Conservation (phyloP, 208 protist species). For the Trichomonas tenax region DNA sequence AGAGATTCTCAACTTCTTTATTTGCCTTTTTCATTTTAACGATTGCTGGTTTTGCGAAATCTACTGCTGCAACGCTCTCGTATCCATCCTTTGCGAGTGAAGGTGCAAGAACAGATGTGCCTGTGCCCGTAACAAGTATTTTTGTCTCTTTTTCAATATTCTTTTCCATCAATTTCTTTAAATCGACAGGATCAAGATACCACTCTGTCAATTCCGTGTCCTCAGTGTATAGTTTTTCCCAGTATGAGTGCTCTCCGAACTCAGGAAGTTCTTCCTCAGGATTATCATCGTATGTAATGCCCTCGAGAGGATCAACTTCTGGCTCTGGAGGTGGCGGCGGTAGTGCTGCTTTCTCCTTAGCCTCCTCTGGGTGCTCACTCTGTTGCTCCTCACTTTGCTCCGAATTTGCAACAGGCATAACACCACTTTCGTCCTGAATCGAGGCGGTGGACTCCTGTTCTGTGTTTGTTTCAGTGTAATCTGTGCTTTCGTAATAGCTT, state of each 20-base stretch:
- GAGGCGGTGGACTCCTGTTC: not conserved
- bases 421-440: not conserved
- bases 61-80: not conserved
- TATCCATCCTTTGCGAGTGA: not conserved
- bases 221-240: not conserved
- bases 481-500: not conserved
- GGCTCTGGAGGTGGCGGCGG: not conserved
- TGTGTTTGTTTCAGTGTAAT: not conserved
- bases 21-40: not conserved
- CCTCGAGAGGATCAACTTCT: not conserved
- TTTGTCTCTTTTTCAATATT: not conserved
- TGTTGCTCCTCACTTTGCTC: not conserved
- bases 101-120: not conserved
- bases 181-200: not conserved
- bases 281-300: not conserved
- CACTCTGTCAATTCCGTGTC: not conserved
- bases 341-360: not conserved
- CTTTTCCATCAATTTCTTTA: not conserved
- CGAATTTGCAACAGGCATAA: not conserved
- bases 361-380: not conserved
- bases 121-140: not conserved
- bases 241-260: not conserved
- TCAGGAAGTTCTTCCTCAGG: not conserved
- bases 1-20: not conserved
- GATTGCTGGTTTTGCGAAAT: not conserved